These are phyloP conservation scores for Myriosclerotinia scirpicola DNA, from an alignment of 2,329 filamentous ascomycete genomes.

Conservation along the genomic window DNA sequence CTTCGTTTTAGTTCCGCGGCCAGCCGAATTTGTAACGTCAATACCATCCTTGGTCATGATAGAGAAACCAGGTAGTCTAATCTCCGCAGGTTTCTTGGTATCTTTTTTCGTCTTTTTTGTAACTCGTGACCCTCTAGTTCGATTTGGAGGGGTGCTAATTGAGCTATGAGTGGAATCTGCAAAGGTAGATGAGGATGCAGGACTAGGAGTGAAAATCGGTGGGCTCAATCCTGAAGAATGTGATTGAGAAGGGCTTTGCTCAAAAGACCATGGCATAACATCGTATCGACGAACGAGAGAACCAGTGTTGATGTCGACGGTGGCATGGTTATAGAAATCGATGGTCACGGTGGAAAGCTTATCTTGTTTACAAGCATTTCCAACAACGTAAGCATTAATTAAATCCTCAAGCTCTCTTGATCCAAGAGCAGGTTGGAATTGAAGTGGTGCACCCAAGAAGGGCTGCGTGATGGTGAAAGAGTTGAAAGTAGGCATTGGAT, in stretches of 20 bases:
- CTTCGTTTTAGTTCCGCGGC: conserved; percentile 64
- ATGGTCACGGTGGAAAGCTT: conserved; percentile 59
- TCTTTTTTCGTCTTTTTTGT: conserved; percentile 38
- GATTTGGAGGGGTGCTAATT: conserved; percentile 32
- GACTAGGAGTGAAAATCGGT: conserved; percentile 42
- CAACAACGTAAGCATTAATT: conserved; percentile 58
- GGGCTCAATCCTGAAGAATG: conserved; percentile 57
- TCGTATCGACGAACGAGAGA: conserved; percentile 51
- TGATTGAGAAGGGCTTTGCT: conserved; percentile 33
- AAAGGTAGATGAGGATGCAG: conserved; percentile 50
- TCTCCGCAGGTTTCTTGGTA: conserved; percentile 34
- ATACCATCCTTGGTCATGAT: conserved; percentile 64
- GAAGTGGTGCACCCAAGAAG: conserved; percentile 54
- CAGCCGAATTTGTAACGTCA: conserved; percentile 63
- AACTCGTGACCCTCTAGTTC: conserved; percentile 28
- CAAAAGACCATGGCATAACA: conserved; percentile 45
- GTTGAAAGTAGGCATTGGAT: conserved; percentile 18
- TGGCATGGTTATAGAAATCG: conserved; percentile 59
- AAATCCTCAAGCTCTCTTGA: conserved; percentile 60
- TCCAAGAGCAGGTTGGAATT: conserved; percentile 67
- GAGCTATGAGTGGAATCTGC: conserved; percentile 35
- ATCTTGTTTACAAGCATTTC: conserved; percentile 54
- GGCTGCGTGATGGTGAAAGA: conserved; percentile 57
- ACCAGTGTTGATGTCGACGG: conserved; percentile 59
- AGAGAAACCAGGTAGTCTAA: conserved; percentile 59